Percentiles rank a stretch among this genome's conserved stretches.
Evolutionary conservation across 148 eudicot genomes (phyloP).

Genomic region (Rhododendron simsii): DNA sequence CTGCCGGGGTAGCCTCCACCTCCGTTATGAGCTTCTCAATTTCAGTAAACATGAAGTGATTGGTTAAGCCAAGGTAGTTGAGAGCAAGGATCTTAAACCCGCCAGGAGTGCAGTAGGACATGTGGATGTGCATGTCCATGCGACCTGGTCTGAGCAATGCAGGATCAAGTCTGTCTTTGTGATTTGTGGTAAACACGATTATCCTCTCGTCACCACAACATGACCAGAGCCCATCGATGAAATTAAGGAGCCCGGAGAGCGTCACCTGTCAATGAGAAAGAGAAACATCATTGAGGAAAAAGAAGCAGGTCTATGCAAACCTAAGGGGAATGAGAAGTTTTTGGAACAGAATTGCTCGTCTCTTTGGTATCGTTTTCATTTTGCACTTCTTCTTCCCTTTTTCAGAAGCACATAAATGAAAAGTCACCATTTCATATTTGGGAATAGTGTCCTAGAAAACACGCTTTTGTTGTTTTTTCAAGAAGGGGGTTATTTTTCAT

Average conservation of each 20-base stretch:
- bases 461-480: not conserved
- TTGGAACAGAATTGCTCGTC: not conserved
- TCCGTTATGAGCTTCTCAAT: conserved; percentile 12
- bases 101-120: conserved; percentile 17
- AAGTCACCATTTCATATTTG: not conserved
- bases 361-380: not conserved
- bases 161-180: conserved; percentile 21
- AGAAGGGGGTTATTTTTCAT: not conserved
- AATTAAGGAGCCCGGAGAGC: conserved; percentile 10
- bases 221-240: conserved; percentile 19
- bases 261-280: conserved; percentile 5
- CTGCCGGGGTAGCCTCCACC: conserved; percentile 16
- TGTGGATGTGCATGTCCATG: conserved; percentile 28
- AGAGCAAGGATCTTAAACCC: conserved; percentile 18
- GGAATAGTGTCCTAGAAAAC: not conserved
- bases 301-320: not conserved
- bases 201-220: conserved; percentile 27
- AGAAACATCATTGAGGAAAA: not conserved
- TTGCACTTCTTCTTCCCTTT: not conserved
- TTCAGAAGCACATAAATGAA: not conserved
- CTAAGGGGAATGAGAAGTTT: not conserved
- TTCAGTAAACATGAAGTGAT: conserved; percentile 11
- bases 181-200: conserved; percentile 16
- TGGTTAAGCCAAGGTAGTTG: conserved; percentile 17
- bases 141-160: conserved; percentile 25